A percentile compares a stretch with the other conserved stretches of the same genome.
Evolutionary conservation across 805 yeast genomes (phyloP).

Genomic region (Starmerella ratchasimensis): DNA sequence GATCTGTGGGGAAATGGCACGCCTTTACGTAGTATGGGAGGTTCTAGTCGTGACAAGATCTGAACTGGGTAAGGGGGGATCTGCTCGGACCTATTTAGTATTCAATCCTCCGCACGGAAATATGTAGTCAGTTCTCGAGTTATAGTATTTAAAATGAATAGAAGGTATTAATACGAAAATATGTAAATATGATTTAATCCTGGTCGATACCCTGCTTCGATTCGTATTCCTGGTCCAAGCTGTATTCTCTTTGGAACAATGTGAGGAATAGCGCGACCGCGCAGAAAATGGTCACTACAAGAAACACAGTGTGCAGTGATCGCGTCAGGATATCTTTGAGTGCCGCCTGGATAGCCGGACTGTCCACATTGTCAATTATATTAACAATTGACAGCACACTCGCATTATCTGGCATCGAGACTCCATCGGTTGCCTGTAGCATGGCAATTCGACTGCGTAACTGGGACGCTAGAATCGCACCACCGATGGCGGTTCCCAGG

Average conservation of each 20-base stretch:
- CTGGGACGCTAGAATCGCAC: conserved; percentile 23
- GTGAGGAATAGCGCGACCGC: conserved; percentile 17
- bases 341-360: conserved; percentile 5
- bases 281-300: conserved; percentile 16
- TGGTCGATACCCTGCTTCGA: conserved; percentile 19
- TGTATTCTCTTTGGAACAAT: conserved; percentile 20
- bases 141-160: background rate
- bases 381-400: conserved; percentile 17
- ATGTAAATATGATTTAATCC: background rate
- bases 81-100: too few relatives aligned
- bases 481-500: conserved; percentile 26
- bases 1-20: too few relatives aligned
- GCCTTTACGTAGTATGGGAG: background rate
- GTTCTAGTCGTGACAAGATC: background rate
- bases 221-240: conserved; percentile 17
- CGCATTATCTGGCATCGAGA: conserved; percentile 14
- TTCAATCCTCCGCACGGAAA: too few relatives aligned
- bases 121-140: background rate
- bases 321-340: conserved; percentile 14
- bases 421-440: conserved; percentile 7
- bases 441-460: conserved; percentile 10
- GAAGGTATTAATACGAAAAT: background rate
- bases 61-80: too few relatives aligned
- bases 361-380: conserved; percentile 12
- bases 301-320: conserved; percentile 17